These are phyloP conservation scores for Alisma plantagoaquatica DNA, from an alignment of 106 monocot species.

Conservation along the genomic window DNA sequence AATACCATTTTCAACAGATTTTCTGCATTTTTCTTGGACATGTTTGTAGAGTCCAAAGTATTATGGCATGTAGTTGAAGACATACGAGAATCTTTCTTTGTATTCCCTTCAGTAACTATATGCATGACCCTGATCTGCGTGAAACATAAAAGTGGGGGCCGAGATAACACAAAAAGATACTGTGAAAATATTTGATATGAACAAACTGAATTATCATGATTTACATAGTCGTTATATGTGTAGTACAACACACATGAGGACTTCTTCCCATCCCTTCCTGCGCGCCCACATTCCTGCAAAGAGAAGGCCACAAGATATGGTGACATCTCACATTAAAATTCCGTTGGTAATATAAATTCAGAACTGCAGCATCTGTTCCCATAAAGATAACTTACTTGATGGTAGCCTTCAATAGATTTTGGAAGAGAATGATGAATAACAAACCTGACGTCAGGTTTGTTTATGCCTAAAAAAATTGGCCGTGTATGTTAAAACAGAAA, in stretches of 20 bases:
- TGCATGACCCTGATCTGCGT: slow-evolving; percentile 82
- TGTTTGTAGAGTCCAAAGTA: slow-evolving; percentile 30
- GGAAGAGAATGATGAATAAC: slow-evolving; percentile 99
- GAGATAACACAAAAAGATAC: too few relatives aligned
- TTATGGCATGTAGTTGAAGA: slow-evolving; percentile 23
- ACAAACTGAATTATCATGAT: too few relatives aligned
- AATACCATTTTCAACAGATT: slow-evolving; percentile 89
- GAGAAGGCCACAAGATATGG: too few relatives aligned
- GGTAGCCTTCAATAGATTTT: slow-evolving; percentile 98
- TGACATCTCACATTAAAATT: too few relatives aligned
- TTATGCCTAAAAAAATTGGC: slow-evolving; percentile 98
- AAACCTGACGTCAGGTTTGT: slow-evolving; percentile 98
- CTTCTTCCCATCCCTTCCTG: slow-evolving; percentile 85
- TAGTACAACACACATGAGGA: slow-evolving; percentile 91
- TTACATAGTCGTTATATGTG: slow-evolving; percentile 92
- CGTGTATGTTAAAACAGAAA: too few relatives aligned
- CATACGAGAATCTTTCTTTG: slow-evolving; percentile 48
- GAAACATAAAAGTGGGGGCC: background rate
- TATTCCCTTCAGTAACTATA: slow-evolving; percentile 83
- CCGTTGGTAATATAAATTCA: too few relatives aligned
- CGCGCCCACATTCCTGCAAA: slow-evolving; percentile 91
- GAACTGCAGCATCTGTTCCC: too few relatives aligned
- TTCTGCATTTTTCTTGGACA: slow-evolving; percentile 74
- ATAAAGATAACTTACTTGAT: too few relatives aligned
- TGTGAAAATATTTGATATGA: too few relatives aligned